These are phyloP conservation scores for Pachysandra terminalis DNA, from an alignment of 164 flowering plant species.

Conservation along the genomic window DNA sequence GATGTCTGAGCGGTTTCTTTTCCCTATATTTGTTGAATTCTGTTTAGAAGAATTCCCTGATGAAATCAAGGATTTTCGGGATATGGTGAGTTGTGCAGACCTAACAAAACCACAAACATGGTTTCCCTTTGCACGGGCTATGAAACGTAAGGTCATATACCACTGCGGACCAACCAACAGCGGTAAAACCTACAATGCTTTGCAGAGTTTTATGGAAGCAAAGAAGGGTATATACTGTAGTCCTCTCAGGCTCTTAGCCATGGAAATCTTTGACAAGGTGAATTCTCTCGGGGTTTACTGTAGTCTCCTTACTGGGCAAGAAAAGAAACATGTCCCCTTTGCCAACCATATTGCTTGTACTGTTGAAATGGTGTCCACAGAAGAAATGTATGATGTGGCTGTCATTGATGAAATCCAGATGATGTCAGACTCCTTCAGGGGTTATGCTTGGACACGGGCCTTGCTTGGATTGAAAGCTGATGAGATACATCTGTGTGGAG, in stretches of 20 bases:
- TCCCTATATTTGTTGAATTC: conserved; percentile 81
- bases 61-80: conserved; percentile 66
- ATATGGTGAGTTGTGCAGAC: conserved; percentile 68
- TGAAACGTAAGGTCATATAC: conserved; percentile 83
- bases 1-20: conserved; percentile 56
- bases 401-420: conserved; percentile 94
- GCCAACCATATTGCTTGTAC: conserved; percentile 85
- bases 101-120: conserved; percentile 89
- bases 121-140: conserved; percentile 92
- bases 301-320: conserved; percentile 87
- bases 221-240: conserved; percentile 82
- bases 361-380: conserved; percentile 87
- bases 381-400: conserved; percentile 82
- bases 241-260: conserved; percentile 86
- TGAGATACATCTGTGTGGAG: conserved; percentile 96
- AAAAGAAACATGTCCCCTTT: conserved; percentile 78
- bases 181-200: conserved; percentile 88
- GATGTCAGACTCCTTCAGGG: conserved; percentile 82
- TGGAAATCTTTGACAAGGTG: conserved; percentile 95
- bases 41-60: conserved; percentile 77
- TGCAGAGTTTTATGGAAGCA: conserved; percentile 89
- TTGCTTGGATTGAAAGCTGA: conserved; percentile 90
- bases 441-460: conserved; percentile 94
- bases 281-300: conserved; percentile 80
- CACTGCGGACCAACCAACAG: conserved; percentile 97